Conservation (phyloP, 495 filamentous ascomycete species). For the Penicillium chermesinum region DNA sequence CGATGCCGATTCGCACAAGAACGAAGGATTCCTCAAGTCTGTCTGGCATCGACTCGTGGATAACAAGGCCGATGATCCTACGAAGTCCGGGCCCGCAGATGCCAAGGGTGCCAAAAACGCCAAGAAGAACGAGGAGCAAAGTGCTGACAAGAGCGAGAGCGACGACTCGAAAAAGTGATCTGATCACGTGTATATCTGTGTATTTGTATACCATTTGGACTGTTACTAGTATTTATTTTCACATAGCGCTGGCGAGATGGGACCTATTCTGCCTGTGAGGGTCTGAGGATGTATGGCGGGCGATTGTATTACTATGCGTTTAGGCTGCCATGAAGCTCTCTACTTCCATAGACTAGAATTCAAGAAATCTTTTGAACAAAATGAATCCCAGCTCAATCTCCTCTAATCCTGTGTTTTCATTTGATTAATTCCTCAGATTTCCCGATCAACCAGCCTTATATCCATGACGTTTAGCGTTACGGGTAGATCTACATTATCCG, state of each 20-base stretch:
- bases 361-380: not conserved
- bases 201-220: slow-evolving; percentile 25
- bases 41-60: slow-evolving; percentile 86
- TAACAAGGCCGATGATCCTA: slow-evolving; percentile 57
- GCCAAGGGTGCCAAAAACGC: slow-evolving; percentile 20
- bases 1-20: slow-evolving; percentile 53
- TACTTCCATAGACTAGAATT: slow-evolving; percentile 12
- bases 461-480: not conserved
- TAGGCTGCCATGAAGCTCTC: slow-evolving; percentile 25
- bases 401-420: too few relatives aligned
- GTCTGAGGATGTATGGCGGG: slow-evolving; percentile 8
- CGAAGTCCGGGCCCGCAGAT: slow-evolving; percentile 27
- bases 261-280: slow-evolving; percentile 16
- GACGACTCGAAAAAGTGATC: slow-evolving; percentile 50
- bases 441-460: too few relatives aligned
- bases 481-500: not conserved
- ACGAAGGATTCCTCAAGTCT: slow-evolving; percentile 81
- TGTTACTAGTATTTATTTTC: slow-evolving; percentile 30
- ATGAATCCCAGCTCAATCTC: not conserved
- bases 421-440: too few relatives aligned
- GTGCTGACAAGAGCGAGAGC: slow-evolving; percentile 35
- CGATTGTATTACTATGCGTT: slow-evolving; percentile 25
- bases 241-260: slow-evolving; percentile 47
- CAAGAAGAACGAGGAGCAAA: slow-evolving; percentile 18
- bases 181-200: slow-evolving; percentile 23